phyloP scores from a whole-genome alignment of 2,329 filamentous ascomycete species.

The Pestalotiopsis fici region DNA sequence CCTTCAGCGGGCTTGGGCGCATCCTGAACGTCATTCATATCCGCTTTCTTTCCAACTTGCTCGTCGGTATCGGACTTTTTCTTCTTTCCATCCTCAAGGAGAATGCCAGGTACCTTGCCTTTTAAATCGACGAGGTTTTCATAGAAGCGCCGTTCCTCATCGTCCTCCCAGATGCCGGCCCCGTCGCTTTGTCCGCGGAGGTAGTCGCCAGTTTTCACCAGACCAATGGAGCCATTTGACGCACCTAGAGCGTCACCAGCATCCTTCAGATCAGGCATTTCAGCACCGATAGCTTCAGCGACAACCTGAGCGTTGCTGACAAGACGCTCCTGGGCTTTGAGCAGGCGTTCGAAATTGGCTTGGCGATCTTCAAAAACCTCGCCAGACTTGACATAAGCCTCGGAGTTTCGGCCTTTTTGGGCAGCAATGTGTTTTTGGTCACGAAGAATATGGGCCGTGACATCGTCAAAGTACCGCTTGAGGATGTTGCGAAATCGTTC shows the following conservation, averaged over 20 bases:
- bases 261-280: constrained; percentile 93
- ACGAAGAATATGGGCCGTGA: constrained; percentile 84
- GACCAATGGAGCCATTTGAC: constrained; percentile 78
- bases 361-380: constrained; percentile 98
- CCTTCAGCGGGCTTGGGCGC: constrained; percentile 50
- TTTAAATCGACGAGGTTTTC: constrained; percentile 95
- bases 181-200: constrained; percentile 87
- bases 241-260: constrained; percentile 69
- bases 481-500: constrained; percentile 86
- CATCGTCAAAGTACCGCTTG: constrained; percentile 87
- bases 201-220: constrained; percentile 93
- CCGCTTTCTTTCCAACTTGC: constrained; percentile 74
- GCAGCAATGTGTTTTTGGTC: constrained; percentile 87
- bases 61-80: constrained; percentile 85
- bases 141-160: constrained; percentile 96
- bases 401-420: constrained; percentile 92
- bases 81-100: constrained; percentile 93
- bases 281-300: constrained; percentile 81
- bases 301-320: constrained; percentile 88
- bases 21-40: constrained; percentile 52
- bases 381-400: constrained; percentile 97
- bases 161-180: constrained; percentile 96
- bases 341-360: constrained; percentile 89
- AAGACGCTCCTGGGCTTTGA: constrained; percentile 89
- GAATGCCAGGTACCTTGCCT: constrained; percentile 89